Evolutionary conservation across 2,329 filamentous ascomycete species (phyloP).

Genomic region (Pseudogymnoascus sp.): DNA sequence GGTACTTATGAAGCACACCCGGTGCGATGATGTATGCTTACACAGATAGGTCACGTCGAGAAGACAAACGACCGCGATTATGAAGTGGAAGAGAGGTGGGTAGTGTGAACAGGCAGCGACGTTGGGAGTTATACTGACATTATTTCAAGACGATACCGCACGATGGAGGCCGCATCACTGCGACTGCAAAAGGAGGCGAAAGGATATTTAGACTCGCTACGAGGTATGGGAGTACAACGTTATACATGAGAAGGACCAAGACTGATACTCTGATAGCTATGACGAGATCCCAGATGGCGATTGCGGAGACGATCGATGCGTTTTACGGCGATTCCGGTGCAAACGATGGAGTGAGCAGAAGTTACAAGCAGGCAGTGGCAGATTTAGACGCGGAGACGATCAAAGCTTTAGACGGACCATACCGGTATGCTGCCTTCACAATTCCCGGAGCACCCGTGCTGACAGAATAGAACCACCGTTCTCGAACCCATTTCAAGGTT

Average conservation of each 20-base stretch:
- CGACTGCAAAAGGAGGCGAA: conserved; percentile 96
- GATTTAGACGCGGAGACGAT: conserved; percentile 97
- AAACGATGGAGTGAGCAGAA: conserved; percentile 87
- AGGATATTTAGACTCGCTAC: conserved; percentile 89
- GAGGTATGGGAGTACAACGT: conserved; percentile 48
- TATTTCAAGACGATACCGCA: conserved; percentile 66
- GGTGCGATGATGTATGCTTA: neutral
- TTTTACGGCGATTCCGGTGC: conserved; percentile 97
- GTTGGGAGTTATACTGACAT: conserved; percentile 16
- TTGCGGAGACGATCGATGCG: conserved; percentile 97
- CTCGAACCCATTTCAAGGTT: conserved; percentile 93
- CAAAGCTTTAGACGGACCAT: conserved; percentile 94
- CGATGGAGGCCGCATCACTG: conserved; percentile 90
- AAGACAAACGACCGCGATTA: conserved; percentile 98
- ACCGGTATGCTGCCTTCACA: conserved; percentile 47
- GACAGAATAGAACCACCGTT: conserved; percentile 62
- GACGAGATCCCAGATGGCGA: conserved; percentile 98
- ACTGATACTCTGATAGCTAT: conserved; percentile 54
- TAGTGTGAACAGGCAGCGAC: neutral
- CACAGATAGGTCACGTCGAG: conserved; percentile 72
- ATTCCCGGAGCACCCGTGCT: neutral
- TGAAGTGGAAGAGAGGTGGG: conserved; percentile 86
- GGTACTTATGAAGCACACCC: conserved; percentile 41
- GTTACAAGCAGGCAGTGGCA: conserved; percentile 97
- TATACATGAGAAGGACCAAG: neutral